Conservation (phyloP, 768 basidiomycete species). For the Suillus subluteus region DNA sequence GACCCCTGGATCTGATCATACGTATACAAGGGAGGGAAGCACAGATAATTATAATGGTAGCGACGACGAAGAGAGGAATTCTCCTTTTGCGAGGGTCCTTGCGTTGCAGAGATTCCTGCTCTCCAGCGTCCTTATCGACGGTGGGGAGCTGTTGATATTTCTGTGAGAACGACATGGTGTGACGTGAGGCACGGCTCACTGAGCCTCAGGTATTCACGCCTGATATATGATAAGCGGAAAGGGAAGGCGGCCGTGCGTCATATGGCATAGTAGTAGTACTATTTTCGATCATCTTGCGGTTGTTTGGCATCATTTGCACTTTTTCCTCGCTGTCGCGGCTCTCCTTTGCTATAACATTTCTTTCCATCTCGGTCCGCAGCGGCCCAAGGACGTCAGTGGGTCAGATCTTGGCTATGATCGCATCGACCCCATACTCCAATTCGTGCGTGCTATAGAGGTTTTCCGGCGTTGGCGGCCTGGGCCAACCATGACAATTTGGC, state of each 20-base stretch:
- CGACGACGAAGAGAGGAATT: conserved; percentile 26
- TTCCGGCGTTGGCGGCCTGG: too few species aligned
- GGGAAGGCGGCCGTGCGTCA: background rate
- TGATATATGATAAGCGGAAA: background rate
- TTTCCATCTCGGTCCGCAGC: too few species aligned
- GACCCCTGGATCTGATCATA: conserved; percentile 25
- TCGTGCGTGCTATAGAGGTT: too few species aligned
- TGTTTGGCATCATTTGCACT: background rate
- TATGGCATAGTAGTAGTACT: background rate
- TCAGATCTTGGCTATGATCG: too few species aligned
- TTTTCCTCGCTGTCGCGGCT: too few species aligned
- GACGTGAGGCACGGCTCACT: background rate
- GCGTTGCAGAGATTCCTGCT: background rate
- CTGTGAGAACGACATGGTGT: conserved; percentile 27
- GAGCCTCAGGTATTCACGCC: background rate
- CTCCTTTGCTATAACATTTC: too few species aligned
- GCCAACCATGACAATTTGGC: too few species aligned
- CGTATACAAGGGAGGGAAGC: conserved; percentile 21
- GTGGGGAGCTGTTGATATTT: conserved; percentile 29
- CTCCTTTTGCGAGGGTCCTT: conserved; percentile 22
- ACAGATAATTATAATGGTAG: conserved; percentile 27
- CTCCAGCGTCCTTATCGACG: conserved; percentile 19
- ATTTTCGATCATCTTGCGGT: conserved; percentile 3
- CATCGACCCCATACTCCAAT: too few species aligned
- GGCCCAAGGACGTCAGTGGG: too few species aligned